phyloP scores from a whole-genome alignment of 2,329 filamentous ascomycete genomes.

The Phaeomoniella chlamydospora region DNA sequence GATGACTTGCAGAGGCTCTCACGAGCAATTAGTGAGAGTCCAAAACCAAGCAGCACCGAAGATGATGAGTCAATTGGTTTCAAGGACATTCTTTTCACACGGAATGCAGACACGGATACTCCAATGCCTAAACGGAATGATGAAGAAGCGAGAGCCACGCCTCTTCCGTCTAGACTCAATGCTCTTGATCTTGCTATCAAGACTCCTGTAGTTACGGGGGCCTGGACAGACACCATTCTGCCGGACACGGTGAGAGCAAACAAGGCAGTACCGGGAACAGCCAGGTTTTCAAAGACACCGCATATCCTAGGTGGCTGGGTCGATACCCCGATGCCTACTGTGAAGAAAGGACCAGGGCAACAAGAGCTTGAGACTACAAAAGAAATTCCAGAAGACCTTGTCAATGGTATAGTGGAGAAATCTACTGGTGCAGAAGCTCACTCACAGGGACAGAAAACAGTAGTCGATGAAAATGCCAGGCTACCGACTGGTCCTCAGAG shows the following conservation, averaged over 20 bases:
- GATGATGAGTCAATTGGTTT: conserved; percentile 1
- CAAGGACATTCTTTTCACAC: neutral
- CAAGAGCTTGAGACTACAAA: neutral
- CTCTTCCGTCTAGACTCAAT: neutral
- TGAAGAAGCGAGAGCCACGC: neutral
- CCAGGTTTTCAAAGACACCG: conserved; percentile 11
- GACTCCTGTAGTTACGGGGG: conserved; percentile 28
- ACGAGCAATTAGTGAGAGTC: conserved; percentile 17
- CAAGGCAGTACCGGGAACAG: conserved; percentile 4
- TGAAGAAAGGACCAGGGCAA: neutral
- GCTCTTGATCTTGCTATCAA: conserved; percentile 13
- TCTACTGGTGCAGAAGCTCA: neutral
- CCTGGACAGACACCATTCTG: conserved; percentile 31
- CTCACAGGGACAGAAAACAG: neutral
- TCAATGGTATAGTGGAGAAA: conserved; percentile 5
- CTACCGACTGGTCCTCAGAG: conserved; percentile 25
- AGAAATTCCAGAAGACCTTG: conserved; percentile 11
- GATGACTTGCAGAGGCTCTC: conserved; percentile 27
- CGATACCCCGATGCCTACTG: conserved; percentile 9
- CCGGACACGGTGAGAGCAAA: conserved; percentile 17
- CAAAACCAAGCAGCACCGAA: conserved; percentile 9
- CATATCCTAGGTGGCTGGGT: conserved; percentile 13
- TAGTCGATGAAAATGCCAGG: conserved; percentile 11
- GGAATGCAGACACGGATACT: neutral
- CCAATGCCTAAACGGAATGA: neutral